Evolutionary conservation across 2,329 filamentous ascomycete species (phyloP).

Genomic region (Trichoderma koningii): DNA sequence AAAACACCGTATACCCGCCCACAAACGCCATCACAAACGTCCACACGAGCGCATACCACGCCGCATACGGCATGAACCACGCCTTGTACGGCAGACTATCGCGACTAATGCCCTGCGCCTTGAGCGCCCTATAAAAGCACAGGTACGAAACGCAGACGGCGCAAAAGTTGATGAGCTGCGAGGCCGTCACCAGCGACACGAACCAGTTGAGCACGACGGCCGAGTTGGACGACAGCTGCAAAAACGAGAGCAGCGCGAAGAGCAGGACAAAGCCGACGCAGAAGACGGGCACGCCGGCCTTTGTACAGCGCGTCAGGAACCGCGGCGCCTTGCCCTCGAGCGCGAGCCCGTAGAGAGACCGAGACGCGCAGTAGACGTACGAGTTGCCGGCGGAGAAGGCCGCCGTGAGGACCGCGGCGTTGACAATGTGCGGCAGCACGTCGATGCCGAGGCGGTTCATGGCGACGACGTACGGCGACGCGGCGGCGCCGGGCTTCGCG

Average conservation of each 20-base stretch:
- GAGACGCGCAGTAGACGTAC: slow-evolving; percentile 64
- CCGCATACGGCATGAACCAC: slow-evolving; percentile 69
- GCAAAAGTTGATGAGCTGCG: slow-evolving; percentile 72
- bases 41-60: slow-evolving; percentile 64
- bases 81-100: slow-evolving; percentile 70
- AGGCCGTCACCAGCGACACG: slow-evolving; percentile 68
- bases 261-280: slow-evolving; percentile 67
- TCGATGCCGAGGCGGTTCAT: slow-evolving; percentile 67
- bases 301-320: slow-evolving; percentile 62
- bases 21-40: slow-evolving; percentile 73
- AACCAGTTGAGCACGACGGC: slow-evolving; percentile 74
- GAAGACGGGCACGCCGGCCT: slow-evolving; percentile 70
- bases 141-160: slow-evolving; percentile 72
- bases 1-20: slow-evolving; percentile 74
- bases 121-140: slow-evolving; percentile 68
- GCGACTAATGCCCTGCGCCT: slow-evolving; percentile 68
- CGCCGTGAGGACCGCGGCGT: slow-evolving; percentile 69
- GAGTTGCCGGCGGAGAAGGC: slow-evolving; percentile 70
- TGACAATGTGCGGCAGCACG: slow-evolving; percentile 69
- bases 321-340: slow-evolving; percentile 67
- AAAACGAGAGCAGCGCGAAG: slow-evolving; percentile 71
- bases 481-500: slow-evolving; percentile 65
- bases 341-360: slow-evolving; percentile 68
- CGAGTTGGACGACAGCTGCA: slow-evolving; percentile 67
- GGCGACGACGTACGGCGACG: slow-evolving; percentile 66